Base-by-base conservation (phyloP, 148 eudicot genomes). In the Rhododendron simsii region DNA sequence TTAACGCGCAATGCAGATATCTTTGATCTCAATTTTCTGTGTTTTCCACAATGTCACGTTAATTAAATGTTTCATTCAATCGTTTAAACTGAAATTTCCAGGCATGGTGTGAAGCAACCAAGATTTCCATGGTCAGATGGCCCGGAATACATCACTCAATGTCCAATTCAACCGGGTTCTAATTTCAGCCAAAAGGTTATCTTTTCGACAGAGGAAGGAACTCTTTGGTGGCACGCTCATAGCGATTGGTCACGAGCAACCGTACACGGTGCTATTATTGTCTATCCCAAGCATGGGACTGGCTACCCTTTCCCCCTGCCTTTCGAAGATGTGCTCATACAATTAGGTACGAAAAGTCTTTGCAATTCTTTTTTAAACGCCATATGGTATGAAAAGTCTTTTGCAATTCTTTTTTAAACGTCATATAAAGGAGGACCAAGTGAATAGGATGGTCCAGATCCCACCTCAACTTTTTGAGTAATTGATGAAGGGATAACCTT, bases 61-160 rank as follows among this genome's bases (percentile, higher is more conserved):
- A 10, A 10, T 10, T 9, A 65, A 65, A 65, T 26, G 33, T 30
- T 61, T 61, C 23, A 61, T 21, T 1, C 67, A 2, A 5, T 18
- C n/a, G n/a, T 63, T n/a, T n/a, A 7, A n/a, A 23, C 28, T 63
- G 23, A 21, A 65, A 65, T 50, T 84, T 20, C 20, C n/a, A 85
- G 87, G 87, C 87, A 85, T 63, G 87, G 87, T 14, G 87, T 85
- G 82, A 85, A 85, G 35, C 83, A 78, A 16, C 83, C 75, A 18
- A 78, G 87, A 20, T 18, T 61, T 63, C 87, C 87, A 63, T 85
- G 87, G 87, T 39, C 76, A 5, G 87, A 85, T 45, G 87, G 87
- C 41, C 83, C 83, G 1, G 87, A 26, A 79, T 85, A 85, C 53
- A 79, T 85, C 76, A 85, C 87, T 44, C 87, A 85, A 4, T 85